Evolutionary conservation across 2,329 filamentous ascomycete species (phyloP).

Genomic region (Leptosphaerulina australis): DNA sequence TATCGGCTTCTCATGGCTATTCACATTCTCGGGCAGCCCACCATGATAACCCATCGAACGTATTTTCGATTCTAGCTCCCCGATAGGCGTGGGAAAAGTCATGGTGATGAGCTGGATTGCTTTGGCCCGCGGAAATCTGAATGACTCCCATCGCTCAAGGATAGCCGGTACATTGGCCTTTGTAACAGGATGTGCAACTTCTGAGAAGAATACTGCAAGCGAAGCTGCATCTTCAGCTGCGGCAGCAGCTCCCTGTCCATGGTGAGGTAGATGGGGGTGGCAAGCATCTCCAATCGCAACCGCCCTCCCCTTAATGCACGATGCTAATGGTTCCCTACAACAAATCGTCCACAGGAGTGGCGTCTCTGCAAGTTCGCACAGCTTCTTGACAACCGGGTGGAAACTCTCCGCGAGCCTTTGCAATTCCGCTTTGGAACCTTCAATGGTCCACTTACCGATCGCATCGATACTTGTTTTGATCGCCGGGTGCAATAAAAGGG

Average conservation of each 20-base stretch:
- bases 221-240: constrained; percentile 12
- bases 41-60: not conserved
- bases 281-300: constrained; percentile 10
- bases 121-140: constrained; percentile 2
- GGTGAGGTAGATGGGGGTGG: constrained; percentile 8
- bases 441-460: constrained; percentile 2
- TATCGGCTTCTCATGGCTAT: constrained; percentile 4
- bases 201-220: constrained; percentile 1
- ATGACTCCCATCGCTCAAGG: constrained; percentile 1
- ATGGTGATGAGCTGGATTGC: constrained; percentile 9
- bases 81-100: not conserved
- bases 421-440: constrained; percentile 1
- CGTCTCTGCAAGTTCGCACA: constrained; percentile 11
- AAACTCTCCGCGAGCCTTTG: not conserved
- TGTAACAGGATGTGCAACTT: not conserved
- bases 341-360: constrained; percentile 12
- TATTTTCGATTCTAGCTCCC: not conserved
- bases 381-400: constrained; percentile 5
- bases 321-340: constrained; percentile 5
- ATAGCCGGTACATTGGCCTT: not conserved
- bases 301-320: constrained; percentile 2
- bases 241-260: constrained; percentile 8
- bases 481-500: constrained; percentile 4
- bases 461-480: constrained; percentile 2
- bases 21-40: not conserved